A percentile compares a stretch with the other conserved stretches of the same genome.
Evolutionary conservation across 1,284 basidiomycete genomes (phyloP).

Genomic region (Uromyces viciae-fabae): DNA sequence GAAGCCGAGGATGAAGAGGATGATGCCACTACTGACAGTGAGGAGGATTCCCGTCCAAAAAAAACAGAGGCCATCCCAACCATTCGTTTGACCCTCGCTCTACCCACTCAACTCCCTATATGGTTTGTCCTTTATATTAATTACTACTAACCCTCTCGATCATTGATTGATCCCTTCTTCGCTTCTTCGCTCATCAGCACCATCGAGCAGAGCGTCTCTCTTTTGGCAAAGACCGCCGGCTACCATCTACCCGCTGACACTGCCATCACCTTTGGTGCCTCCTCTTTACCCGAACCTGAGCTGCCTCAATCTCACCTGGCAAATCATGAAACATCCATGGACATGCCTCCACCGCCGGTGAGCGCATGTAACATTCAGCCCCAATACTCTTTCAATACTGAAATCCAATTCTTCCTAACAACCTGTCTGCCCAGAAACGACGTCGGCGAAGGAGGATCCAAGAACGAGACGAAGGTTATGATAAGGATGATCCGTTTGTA

Average conservation of each 20-base stretch:
- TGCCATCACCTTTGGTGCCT: conserved; percentile 40
- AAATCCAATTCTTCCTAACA: neutral
- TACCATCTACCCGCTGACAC: conserved; percentile 37
- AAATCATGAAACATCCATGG: conserved; percentile 59
- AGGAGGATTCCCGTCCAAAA: conserved; percentile 21
- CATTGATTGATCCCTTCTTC: neutral
- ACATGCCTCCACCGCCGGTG: conserved; percentile 57
- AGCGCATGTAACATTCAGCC: neutral
- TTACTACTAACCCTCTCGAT: neutral
- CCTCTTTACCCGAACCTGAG: conserved; percentile 32
- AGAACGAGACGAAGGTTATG: conserved; percentile 63
- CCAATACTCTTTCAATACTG: neutral
- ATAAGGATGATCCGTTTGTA: conserved; percentile 87
- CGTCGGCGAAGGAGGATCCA: conserved; percentile 56
- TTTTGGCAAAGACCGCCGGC: conserved; percentile 40
- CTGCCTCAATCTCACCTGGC: conserved; percentile 52
- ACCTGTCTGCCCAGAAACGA: conserved; percentile 36
- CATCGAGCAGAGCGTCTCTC: conserved; percentile 29
- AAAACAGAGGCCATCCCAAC: conserved; percentile 37
- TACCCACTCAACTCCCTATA: neutral
- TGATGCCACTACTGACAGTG: conserved; percentile 20
- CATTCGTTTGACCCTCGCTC: conserved; percentile 23
- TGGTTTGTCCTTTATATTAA: neutral
- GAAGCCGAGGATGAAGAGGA: conserved; percentile 39
- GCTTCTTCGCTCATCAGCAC: neutral